phyloP scores from a whole-genome alignment of 352 stramenopile genomes.

The Globisporangium nunn region DNA sequence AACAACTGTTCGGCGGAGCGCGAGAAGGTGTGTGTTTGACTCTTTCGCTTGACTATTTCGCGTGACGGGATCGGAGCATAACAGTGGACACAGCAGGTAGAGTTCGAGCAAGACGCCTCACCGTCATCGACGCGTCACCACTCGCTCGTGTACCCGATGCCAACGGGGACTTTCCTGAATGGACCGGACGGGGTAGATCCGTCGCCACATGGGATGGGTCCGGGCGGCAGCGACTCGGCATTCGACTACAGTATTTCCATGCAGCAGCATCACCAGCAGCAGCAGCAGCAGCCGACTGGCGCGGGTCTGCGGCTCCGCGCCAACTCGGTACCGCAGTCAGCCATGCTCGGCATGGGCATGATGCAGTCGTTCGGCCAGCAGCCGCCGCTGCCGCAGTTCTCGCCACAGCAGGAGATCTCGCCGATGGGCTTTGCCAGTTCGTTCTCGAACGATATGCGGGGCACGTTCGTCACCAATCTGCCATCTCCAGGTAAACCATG shows the following conservation, averaged over 20 bases:
- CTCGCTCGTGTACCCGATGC: conserved; percentile 36
- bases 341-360: conserved; percentile 12
- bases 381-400: conserved; percentile 4
- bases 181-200: conserved; percentile 14
- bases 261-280: conserved; percentile 24
- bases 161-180: conserved; percentile 17
- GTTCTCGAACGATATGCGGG: conserved; percentile 10
- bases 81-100: conserved; percentile 5
- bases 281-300: conserved; percentile 12
- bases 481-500: conserved; percentile 9
- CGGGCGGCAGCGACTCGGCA: conserved; percentile 20
- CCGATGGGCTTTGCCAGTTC: conserved; percentile 7
- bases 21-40: conserved; percentile 25
- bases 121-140: conserved; percentile 25
- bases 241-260: conserved; percentile 44
- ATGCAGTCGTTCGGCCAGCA: conserved; percentile 18
- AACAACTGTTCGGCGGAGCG: conserved; percentile 19
- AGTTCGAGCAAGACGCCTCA: conserved; percentile 39
- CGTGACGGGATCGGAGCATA: neutral
- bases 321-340: conserved; percentile 3
- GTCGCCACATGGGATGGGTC: conserved; percentile 11
- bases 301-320: conserved; percentile 1
- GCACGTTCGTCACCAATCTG: conserved; percentile 4
- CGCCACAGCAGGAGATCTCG: conserved; percentile 6
- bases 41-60: neutral